Evolutionary conservation across 2,329 filamentous ascomycete genomes (phyloP).

Genomic region (Penicillium sp.): DNA sequence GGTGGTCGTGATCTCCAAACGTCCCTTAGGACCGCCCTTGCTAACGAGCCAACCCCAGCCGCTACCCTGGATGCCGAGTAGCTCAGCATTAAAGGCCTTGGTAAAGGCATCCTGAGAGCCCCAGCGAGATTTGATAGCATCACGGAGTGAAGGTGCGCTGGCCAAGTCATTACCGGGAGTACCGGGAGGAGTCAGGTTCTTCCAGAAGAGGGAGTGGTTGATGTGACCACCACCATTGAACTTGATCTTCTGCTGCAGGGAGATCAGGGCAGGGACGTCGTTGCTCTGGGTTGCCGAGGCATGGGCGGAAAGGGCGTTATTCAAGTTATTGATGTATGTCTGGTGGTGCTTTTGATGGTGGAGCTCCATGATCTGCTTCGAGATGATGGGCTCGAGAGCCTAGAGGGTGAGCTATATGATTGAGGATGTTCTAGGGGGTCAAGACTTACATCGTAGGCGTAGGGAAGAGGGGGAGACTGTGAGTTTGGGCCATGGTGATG

Average conservation of each 20-base stretch:
- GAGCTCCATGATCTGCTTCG: slow-evolving; percentile 87
- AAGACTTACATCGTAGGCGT: slow-evolving; percentile 62
- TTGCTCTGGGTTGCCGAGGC: slow-evolving; percentile 51
- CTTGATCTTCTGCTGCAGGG: slow-evolving; percentile 66
- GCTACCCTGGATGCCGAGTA: slow-evolving; percentile 72
- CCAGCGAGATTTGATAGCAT: slow-evolving; percentile 61
- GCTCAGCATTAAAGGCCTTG: slow-evolving; percentile 58
- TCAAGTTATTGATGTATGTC: slow-evolving; percentile 85
- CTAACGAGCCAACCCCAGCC: slow-evolving; percentile 86
- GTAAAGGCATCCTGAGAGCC: slow-evolving; percentile 64
- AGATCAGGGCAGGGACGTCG: slow-evolving; percentile 60
- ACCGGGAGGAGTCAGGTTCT: slow-evolving; percentile 63
- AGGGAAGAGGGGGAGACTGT: slow-evolving; percentile 63
- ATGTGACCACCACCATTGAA: slow-evolving; percentile 92
- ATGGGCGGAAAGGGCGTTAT: slow-evolving; percentile 66
- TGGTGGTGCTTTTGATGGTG: slow-evolving; percentile 93
- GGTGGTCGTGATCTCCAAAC: slow-evolving; percentile 68
- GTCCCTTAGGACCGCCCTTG: slow-evolving; percentile 52
- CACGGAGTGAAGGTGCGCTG: slow-evolving; percentile 53
- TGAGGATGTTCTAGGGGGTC: not conserved
- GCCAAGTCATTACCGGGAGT: slow-evolving; percentile 54
- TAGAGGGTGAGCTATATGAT: slow-evolving; percentile 53
- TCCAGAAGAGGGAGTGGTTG: slow-evolving; percentile 92
- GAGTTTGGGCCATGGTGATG: slow-evolving; percentile 38
- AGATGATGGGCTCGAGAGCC: slow-evolving; percentile 77